Percentiles rank a stretch among this genome's conserved stretches.
Evolutionary conservation across 2,329 filamentous ascomycete genomes (phyloP).

Genomic region (Xylogone sp.): DNA sequence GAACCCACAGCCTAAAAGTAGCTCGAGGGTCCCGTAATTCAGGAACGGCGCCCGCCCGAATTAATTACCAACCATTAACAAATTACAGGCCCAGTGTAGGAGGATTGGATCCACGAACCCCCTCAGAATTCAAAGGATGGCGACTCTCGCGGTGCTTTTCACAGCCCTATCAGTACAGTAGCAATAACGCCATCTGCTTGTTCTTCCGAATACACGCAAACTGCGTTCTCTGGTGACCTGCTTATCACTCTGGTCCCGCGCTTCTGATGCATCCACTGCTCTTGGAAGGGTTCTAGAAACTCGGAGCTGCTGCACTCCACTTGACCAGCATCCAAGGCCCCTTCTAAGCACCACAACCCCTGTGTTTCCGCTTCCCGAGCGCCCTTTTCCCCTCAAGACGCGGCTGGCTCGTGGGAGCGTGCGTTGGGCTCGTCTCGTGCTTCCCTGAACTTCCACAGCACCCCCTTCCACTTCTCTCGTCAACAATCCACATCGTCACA

Average conservation of each 20-base stretch:
- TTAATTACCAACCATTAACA: too few relatives aligned
- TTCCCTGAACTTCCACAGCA: background rate
- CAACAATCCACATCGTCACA: background rate
- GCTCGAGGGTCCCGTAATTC: too few relatives aligned
- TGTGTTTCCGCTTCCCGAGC: background rate
- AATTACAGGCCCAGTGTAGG: too few relatives aligned
- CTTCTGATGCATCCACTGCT: background rate
- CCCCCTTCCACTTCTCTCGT: background rate
- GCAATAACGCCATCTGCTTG: too few relatives aligned
- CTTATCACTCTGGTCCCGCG: background rate
- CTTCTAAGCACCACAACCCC: background rate
- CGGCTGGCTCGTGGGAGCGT: background rate
- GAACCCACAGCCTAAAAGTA: too few relatives aligned
- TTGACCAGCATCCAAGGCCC: background rate
- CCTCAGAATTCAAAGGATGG: too few relatives aligned
- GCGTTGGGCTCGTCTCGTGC: background rate
- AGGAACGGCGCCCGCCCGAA: too few relatives aligned
- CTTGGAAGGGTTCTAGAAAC: background rate
- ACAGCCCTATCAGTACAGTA: too few relatives aligned
- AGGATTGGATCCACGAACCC: too few relatives aligned
- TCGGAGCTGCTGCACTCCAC: background rate
- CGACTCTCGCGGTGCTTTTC: too few relatives aligned
- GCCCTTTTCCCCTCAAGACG: too few relatives aligned
- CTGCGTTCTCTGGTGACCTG: background rate
- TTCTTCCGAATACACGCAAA: too few relatives aligned